Conservation (phyloP, 2,329 filamentous ascomycete species). For the Blastomyces gilchristii region DNA sequence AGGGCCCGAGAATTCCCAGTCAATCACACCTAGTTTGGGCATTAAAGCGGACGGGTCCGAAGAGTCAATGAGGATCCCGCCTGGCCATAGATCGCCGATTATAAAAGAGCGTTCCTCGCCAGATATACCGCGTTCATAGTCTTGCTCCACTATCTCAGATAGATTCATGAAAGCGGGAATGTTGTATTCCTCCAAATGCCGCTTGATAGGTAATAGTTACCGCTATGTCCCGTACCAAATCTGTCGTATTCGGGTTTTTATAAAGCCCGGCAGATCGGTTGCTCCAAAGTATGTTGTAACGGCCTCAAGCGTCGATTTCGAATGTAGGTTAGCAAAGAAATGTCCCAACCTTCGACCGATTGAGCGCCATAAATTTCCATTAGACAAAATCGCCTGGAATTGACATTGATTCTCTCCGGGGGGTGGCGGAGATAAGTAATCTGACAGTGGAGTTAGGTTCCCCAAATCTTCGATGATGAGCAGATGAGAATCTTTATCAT, state of each 20-base stretch:
- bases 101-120: constrained; percentile 9
- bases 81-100: constrained; percentile 11
- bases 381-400: not conserved
- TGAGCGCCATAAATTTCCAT: not conserved
- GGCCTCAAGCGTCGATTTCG: constrained; percentile 4
- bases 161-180: constrained; percentile 5
- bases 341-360: constrained; percentile 1
- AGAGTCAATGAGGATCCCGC: constrained; percentile 8
- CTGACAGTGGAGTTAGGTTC: constrained; percentile 6
- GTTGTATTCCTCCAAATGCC: constrained; percentile 6
- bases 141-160: constrained; percentile 7
- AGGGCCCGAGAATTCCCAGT: constrained; percentile 12
- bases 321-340: constrained; percentile 11
- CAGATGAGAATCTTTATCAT: constrained; percentile 9
- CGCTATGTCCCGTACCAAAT: constrained; percentile 7
- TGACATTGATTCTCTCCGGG: not conserved
- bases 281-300: constrained; percentile 2
- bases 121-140: constrained; percentile 8
- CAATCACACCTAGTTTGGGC: constrained; percentile 9
- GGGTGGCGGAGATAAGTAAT: constrained; percentile 6
- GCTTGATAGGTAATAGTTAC: constrained; percentile 5
- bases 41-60: not conserved
- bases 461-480: constrained; percentile 9
- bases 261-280: constrained; percentile 3
- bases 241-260: constrained; percentile 8